Evolutionary conservation across 495 filamentous ascomycete species (phyloP).

Genomic region (Trichoderma virens): DNA sequence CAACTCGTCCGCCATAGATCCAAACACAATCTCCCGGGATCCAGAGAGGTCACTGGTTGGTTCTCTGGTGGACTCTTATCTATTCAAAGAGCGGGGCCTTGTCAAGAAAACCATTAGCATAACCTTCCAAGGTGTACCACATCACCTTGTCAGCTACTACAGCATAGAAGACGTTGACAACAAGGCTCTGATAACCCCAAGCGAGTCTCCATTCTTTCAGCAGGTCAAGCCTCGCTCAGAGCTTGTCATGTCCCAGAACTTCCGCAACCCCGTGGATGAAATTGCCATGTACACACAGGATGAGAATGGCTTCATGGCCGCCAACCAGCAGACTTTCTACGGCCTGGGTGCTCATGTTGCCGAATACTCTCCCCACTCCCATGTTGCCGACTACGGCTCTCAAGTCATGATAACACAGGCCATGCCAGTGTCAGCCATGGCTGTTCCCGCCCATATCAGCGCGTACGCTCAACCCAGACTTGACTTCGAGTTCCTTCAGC

Average conservation of each 20-base stretch:
- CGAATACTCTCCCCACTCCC: too few relatives aligned
- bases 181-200: constrained; percentile 51
- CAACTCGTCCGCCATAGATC: constrained; percentile 16
- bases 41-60: constrained; percentile 64
- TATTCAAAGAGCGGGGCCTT: constrained; percentile 74
- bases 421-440: too few relatives aligned
- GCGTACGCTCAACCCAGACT: too few relatives aligned
- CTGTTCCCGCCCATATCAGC: too few relatives aligned
- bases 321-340: background rate
- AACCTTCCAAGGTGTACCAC: constrained; percentile 55
- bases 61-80: constrained; percentile 78
- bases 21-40: too few relatives aligned
- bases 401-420: too few relatives aligned
- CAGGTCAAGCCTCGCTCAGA: constrained; percentile 47
- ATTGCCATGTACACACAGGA: background rate
- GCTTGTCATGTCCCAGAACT: constrained; percentile 59
- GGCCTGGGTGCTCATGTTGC: too few relatives aligned
- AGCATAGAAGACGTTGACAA: constrained; percentile 65
- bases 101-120: constrained; percentile 92
- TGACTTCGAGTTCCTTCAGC: too few relatives aligned
- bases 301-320: background rate
- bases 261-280: constrained; percentile 61
- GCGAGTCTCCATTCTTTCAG: constrained; percentile 14
- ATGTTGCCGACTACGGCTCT: too few relatives aligned
- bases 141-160: constrained; percentile 88